Percentiles rank a stretch among this genome's conserved stretches.
Evolutionary conservation across 2,329 filamentous ascomycete genomes (phyloP).

Genomic region (Annulohypoxylon truncatum): DNA sequence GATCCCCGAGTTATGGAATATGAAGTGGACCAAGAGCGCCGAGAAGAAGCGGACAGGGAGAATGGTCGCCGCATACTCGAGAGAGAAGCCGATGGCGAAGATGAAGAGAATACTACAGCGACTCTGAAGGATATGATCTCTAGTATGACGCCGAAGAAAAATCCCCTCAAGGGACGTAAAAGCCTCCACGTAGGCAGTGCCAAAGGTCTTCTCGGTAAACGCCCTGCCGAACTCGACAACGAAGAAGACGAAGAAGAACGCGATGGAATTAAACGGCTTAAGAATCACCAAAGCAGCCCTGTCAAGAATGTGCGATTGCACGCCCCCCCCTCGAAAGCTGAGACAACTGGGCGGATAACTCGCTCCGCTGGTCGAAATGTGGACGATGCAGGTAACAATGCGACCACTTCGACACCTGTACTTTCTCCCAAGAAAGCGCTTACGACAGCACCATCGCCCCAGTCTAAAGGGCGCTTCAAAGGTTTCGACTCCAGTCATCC

Average conservation of each 20-base stretch:
- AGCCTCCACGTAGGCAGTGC: conserved; percentile 82
- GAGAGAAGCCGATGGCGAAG: conserved; percentile 61
- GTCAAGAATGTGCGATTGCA: conserved; percentile 80
- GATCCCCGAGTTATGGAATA: conserved; percentile 71
- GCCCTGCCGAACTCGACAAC: conserved; percentile 76
- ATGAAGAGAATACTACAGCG: conserved; percentile 71
- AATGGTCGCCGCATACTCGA: conserved; percentile 67
- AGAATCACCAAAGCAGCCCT: conserved; percentile 77
- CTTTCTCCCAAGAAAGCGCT: conserved; percentile 61
- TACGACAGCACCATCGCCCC: conserved; percentile 65
- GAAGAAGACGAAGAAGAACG: conserved; percentile 70
- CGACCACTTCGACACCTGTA: conserved; percentile 56
- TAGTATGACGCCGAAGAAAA: conserved; percentile 81
- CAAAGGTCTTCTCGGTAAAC: conserved; percentile 77
- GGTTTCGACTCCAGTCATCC: conserved; percentile 63
- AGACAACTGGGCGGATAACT: conserved; percentile 69
- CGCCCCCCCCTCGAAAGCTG: conserved; percentile 74
- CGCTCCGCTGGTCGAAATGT: conserved; percentile 62
- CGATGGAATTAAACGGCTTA: conserved; percentile 75
- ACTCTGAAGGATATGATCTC: conserved; percentile 82
- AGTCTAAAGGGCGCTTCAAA: conserved; percentile 65
- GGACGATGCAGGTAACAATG: conserved; percentile 53
- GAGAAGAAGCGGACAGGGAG: conserved; percentile 71
- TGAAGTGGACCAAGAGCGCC: conserved; percentile 71
- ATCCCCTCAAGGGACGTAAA: conserved; percentile 73